Conservation (phyloP, 1,139 yeast genomes). For the Candida tetrigidarum region DNA sequence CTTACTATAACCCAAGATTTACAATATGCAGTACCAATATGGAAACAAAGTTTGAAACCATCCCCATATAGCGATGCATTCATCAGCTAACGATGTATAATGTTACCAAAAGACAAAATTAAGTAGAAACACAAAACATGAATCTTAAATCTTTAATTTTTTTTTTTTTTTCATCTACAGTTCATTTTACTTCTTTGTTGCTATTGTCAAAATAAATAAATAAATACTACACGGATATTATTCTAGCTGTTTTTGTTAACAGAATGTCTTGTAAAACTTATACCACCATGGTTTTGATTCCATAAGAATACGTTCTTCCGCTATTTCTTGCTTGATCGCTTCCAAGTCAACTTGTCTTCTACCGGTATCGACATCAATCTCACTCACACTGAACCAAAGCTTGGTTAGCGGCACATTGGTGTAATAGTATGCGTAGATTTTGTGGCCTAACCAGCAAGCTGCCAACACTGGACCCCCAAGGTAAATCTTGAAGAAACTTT, state of each 20-base stretch:
- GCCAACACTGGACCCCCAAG: conserved; percentile 35
- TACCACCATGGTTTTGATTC: conserved; percentile 27
- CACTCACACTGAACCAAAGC: conserved; percentile 35
- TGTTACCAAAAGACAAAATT: no score
- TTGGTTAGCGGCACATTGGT: conserved; percentile 30
- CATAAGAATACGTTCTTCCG: conserved; percentile 31
- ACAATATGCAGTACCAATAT: no score
- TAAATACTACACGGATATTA: neutral
- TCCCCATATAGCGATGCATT: no score
- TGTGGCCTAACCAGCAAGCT: conserved; percentile 35
- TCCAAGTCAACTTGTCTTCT: conserved; percentile 47
- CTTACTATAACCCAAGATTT: no score
- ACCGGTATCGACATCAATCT: conserved; percentile 47
- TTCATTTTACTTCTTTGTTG: no score
- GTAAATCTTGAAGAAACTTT: conserved; percentile 35
- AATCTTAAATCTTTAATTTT: neutral
- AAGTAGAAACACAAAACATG: no score
- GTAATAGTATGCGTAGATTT: conserved; percentile 29
- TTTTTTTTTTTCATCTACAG: neutral
- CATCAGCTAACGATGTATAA: no score
- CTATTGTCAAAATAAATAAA: no score
- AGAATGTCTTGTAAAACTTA: conserved; percentile 27
- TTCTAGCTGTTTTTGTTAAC: conserved; percentile 21
- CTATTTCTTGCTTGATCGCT: conserved; percentile 39
- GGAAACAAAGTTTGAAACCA: no score